phyloP scores from a whole-genome alignment of 768 basidiomycete species.

The Cyathus striatus region DNA sequence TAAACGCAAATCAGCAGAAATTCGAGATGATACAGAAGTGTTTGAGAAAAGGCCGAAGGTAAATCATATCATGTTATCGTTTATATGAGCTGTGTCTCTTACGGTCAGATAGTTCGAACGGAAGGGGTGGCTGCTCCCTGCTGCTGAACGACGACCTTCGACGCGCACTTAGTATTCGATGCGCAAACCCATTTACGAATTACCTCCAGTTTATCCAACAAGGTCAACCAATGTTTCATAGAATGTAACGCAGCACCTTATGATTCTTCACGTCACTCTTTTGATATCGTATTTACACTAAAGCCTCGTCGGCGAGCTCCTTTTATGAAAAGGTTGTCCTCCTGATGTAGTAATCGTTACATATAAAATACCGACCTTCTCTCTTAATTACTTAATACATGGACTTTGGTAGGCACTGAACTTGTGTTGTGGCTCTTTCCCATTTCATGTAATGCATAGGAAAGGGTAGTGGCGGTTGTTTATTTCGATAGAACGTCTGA shows the following conservation, averaged over 20 bases:
- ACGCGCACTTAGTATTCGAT: background rate
- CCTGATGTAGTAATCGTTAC: no score
- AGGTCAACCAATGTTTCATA: background rate
- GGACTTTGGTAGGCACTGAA: background rate
- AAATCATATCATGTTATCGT: background rate
- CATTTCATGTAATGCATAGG: background rate
- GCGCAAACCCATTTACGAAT: background rate
- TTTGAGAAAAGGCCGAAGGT: slow-evolving; percentile 38
- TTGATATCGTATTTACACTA: no score
- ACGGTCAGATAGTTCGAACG: slow-evolving; percentile 8
- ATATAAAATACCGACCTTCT: slow-evolving; percentile 84
- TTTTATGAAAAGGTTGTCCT: no score
- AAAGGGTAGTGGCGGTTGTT: background rate
- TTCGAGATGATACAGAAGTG: slow-evolving; percentile 10
- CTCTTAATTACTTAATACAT: slow-evolving; percentile 18
- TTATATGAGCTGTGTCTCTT: background rate
- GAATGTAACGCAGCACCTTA: background rate
- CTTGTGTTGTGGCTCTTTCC: background rate
- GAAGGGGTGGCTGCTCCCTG: slow-evolving; percentile 8
- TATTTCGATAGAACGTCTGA: background rate
- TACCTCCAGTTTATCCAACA: background rate
- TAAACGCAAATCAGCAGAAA: slow-evolving; percentile 31
- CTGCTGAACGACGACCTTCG: background rate
- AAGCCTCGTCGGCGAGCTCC: no score
- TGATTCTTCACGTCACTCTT: no score